Conservation (phyloP, 768 basidiomycete species). For the Termitomyces sp. region DNA sequence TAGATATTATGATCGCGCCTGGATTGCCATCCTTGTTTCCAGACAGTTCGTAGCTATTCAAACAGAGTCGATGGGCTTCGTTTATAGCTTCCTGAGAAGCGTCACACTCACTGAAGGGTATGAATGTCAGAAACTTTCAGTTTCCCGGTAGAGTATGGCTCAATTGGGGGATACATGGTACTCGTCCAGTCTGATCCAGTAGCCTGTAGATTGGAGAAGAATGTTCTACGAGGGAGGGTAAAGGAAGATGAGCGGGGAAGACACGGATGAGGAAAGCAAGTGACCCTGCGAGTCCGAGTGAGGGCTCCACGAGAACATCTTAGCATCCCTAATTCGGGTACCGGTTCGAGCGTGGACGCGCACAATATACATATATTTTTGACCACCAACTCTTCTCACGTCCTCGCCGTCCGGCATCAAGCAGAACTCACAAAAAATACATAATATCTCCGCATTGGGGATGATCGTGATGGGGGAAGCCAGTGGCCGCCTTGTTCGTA, state of each 20-base stretch:
- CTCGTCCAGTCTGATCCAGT: not conserved
- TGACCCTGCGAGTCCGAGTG: not conserved
- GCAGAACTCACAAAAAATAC: not conserved
- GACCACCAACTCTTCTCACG: not conserved
- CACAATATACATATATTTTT: not conserved
- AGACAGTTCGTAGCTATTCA: conserved; percentile 70
- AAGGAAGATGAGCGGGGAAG: not conserved
- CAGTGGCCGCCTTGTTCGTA: too few relatives aligned
- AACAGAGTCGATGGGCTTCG: not conserved
- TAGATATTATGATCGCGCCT: conserved; percentile 36
- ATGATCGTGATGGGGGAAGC: not conserved
- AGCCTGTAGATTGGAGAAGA: not conserved
- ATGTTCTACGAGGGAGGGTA: not conserved
- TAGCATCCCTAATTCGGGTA: conserved; percentile 11
- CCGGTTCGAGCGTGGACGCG: not conserved
- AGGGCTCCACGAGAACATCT: not conserved
- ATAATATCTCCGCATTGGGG: not conserved
- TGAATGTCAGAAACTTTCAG: conserved; percentile 76
- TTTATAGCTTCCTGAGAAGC: not conserved
- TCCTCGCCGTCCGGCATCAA: not conserved
- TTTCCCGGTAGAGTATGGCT: conserved; percentile 60
- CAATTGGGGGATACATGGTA: conserved; percentile 63
- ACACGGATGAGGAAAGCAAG: conserved; percentile 1
- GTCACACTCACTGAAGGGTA: conserved; percentile 60
- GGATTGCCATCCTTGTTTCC: conserved; percentile 77